Conservation (phyloP, 1,284 basidiomycete species). For the Malassezia obtusa region DNA sequence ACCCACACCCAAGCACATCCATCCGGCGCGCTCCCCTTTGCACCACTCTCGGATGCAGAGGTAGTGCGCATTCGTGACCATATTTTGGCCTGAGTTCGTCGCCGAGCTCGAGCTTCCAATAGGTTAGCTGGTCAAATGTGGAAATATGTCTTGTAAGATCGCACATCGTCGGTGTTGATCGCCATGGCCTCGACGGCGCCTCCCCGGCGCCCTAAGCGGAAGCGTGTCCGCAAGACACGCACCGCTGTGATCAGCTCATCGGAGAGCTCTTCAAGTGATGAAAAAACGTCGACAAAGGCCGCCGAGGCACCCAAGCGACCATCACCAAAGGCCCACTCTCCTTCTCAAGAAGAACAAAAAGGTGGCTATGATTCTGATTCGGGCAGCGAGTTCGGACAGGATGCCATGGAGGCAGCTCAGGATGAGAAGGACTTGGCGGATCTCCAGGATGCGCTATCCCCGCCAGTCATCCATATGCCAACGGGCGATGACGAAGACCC, state of each 20-base stretch:
- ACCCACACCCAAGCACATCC: not conserved
- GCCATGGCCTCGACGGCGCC: constrained; percentile 3
- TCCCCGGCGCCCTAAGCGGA: constrained; percentile 12
- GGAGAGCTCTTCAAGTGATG: constrained; percentile 1
- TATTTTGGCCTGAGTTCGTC: not conserved
- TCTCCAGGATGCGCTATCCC: not conserved
- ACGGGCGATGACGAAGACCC: not conserved
- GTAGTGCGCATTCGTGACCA: not conserved
- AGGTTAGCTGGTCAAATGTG: not conserved
- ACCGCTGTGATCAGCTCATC: constrained; percentile 2
- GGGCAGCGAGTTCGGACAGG: constrained; percentile 9
- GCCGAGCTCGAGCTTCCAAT: too few relatives aligned
- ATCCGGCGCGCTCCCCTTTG: constrained; percentile 1
- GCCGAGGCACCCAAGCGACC: not conserved
- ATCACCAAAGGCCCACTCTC: not conserved
- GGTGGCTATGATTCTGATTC: constrained; percentile 19
- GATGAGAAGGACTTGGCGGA: not conserved
- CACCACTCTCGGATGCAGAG: not conserved
- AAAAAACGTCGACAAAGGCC: not conserved
- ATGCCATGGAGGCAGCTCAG: constrained; percentile 17
- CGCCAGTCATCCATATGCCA: not conserved
- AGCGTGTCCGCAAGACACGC: constrained; percentile 15
- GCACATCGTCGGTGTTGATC: not conserved
- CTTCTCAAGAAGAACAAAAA: not conserved
- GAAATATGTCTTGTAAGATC: not conserved